Evolutionary conservation across 148 eudicot species (phyloP), one percentile per base, ranked within the genome.

Genomic region (Pharnaceum exiguum): DNA sequence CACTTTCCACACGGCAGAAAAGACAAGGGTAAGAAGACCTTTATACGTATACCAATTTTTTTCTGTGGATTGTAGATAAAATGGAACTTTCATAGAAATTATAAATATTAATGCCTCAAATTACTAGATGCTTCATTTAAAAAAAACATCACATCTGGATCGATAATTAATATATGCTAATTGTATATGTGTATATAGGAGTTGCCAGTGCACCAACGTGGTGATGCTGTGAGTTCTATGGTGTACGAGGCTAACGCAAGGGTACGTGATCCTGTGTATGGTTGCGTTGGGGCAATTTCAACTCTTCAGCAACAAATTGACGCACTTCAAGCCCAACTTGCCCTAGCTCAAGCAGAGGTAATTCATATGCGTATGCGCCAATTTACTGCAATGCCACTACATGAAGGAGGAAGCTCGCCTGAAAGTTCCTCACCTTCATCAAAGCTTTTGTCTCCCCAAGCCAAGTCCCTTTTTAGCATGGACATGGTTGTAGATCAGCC

Each of bases 191-290:
- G 38, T 35, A 35, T 27, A 33, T 25, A 90, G 97, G 97, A 90
- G 40, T 74, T 90, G 65, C 91, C 91, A 2, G 39, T 83, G 67
- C 81, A 83, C 52, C 97, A 90, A 45, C 75, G 97, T 0, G 83
- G 80, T 1, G 97, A 90, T 37, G 97, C 97, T 3, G 95, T 90
- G 42, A 86, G 85, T 53, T 86, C 90, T 5, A 84, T 90, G 82
- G 97, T 90, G 4, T 90, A 90, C n/a, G 97, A 90, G 60, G 97
- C 95, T n/a, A 86, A 84, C 28, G 97, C 97, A 12, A 83, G 97
- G 40, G 82, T 86, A 31, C 77, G 97, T 7, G 97, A 90, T 49
- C 97, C 97, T 0, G 95, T 90, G 2, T 90, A 90, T 12, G 97
- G 97, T 22, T 90, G 97, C 53, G 97, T 90, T 16, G 97, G 95